phyloP scores from a whole-genome alignment of 257 asterid species.

The Scutellaria galericulata region DNA sequence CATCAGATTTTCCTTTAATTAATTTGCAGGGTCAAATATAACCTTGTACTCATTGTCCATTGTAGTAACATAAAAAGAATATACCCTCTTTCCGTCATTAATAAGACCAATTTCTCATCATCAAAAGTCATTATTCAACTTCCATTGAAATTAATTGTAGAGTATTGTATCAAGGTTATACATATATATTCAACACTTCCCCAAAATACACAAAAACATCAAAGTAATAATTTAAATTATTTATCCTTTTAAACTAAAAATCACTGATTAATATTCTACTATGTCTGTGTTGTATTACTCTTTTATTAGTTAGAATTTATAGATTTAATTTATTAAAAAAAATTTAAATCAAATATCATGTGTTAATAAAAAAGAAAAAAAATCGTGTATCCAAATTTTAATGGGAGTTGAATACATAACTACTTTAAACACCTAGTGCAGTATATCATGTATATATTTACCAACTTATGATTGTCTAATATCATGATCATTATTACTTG shows the following conservation, averaged over 20 bases:
- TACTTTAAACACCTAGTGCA: neutral
- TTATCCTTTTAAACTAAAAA: neutral
- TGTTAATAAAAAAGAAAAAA: neutral
- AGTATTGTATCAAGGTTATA: neutral
- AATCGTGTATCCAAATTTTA: neutral
- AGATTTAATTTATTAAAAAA: neutral
- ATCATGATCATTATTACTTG: neutral
- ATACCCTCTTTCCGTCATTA: neutral
- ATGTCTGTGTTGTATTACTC: neutral
- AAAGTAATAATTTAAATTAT: neutral
- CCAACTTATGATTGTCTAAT: neutral
- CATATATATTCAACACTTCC: neutral
- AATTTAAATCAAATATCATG: neutral
- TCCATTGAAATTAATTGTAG: neutral
- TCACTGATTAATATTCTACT: no score
- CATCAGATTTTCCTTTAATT: neutral
- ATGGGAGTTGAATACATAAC: neutral
- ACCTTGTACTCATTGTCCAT: neutral
- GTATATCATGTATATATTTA: neutral
- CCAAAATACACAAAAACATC: no score
- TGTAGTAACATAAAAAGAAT: neutral
- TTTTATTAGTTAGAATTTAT: neutral
- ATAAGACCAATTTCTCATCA: neutral
- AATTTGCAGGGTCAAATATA: neutral
- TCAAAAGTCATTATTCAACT: neutral